Percentiles rank a stretch among this genome's conserved stretches.
Evolutionary conservation across 2,329 filamentous ascomycete species (phyloP).

Genomic region (Sarocladium strictum): DNA sequence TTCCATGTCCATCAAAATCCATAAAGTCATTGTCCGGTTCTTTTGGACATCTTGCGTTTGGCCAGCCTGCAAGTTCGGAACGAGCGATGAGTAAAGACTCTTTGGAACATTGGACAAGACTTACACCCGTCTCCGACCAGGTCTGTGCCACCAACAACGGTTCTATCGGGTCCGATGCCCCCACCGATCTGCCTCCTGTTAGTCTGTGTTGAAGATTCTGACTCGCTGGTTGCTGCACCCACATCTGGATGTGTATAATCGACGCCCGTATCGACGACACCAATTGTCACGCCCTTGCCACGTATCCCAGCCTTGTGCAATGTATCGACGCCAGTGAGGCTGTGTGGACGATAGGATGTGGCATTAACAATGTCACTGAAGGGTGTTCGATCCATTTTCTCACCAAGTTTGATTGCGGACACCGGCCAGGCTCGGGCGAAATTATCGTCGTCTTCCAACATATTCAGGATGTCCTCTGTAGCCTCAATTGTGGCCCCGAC

Average conservation of each 20-base stretch:
- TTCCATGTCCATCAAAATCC: slow-evolving; percentile 18
- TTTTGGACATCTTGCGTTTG: neutral
- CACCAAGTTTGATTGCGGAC: neutral
- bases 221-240: neutral
- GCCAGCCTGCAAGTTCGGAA: neutral
- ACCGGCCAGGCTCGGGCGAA: slow-evolving; percentile 18
- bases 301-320: slow-evolving; percentile 17
- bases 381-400: neutral
- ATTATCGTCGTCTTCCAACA: slow-evolving; percentile 13
- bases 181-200: neutral
- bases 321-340: slow-evolving; percentile 16
- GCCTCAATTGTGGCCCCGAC: slow-evolving; percentile 18
- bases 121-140: slow-evolving; percentile 9
- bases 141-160: slow-evolving; percentile 5
- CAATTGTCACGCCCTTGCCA: slow-evolving; percentile 18
- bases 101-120: neutral
- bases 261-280: slow-evolving; percentile 19
- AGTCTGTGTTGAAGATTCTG: neutral
- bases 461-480: slow-evolving; percentile 11
- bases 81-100: neutral
- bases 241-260: slow-evolving; percentile 17
- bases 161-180: slow-evolving; percentile 2
- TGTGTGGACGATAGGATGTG: slow-evolving; percentile 5
- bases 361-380: neutral
- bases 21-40: slow-evolving; percentile 15